Evolutionary conservation across 2,329 filamentous ascomycete genomes (phyloP), one percentile per base, ranked within the genome.

Genomic region (Alternaria sp.): DNA sequence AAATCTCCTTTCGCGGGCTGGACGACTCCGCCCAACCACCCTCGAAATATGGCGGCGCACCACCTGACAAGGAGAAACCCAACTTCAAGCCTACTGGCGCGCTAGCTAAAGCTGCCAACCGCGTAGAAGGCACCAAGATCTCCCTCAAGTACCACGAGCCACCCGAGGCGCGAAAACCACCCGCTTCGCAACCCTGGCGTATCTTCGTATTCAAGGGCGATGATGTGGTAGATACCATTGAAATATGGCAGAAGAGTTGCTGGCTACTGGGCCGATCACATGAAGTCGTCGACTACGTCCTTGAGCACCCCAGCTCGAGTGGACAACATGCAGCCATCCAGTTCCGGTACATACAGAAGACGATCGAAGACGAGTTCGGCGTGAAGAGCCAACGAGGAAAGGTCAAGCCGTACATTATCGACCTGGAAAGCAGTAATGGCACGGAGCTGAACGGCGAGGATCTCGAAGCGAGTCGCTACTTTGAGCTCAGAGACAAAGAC

Each of bases 61-160:
- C 73, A 10, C 57, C 69, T 64, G 89, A 90, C 60, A 94, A 95
- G 74, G 90, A 98, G 77, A 94, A 93, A 78, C 92, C 94, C 41
- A 99, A 97, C 79, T 97, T 91, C 79, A 87, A 86, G 20, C 87
- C 85, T 34, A 93, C 93, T 0, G 95, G 95, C 28, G 84, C 91
- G 8, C 85, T 99, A 18, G 95, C 95, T 3, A 92, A 93, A 45
- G 93, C 93, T 66, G 93, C 93, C 53, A 98, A 99, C 77, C 88
- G 88, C 8, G 89, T 96, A 64, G 87, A 87, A 10, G 92, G 92
- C 59, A 90, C 89, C 4, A 86, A 86, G 22, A 89, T 97, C 56
- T 88, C 92, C 3, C 86, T 99, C 48, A 98, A 98, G 82, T 99
- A 99, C 79, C 92, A 97, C 81, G 95, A 99, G 80, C 95, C 95